phyloP scores from a whole-genome alignment of 176 grass and related monocot species.

The Olyra latifolia region DNA sequence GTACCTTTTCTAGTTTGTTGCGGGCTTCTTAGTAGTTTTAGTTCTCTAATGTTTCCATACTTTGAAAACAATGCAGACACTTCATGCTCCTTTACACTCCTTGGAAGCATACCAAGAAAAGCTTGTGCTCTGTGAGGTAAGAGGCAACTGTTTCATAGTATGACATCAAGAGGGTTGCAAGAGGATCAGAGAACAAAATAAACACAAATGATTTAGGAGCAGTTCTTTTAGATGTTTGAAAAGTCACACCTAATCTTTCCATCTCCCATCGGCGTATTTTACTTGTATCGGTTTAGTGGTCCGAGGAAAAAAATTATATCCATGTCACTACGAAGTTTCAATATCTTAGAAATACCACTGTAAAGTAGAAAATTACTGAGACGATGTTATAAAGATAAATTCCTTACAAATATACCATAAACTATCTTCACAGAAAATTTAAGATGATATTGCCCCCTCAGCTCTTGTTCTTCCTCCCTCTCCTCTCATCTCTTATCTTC shows the following conservation, averaged over 20 bases:
- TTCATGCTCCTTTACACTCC: conserved; percentile 47
- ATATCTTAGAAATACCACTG: no score
- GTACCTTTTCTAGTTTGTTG: conserved; percentile 63
- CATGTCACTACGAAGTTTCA: no score
- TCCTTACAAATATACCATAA: no score
- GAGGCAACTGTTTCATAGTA: conserved; percentile 4
- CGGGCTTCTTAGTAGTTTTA: conserved; percentile 48
- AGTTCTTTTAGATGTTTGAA: background rate
- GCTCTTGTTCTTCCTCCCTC: no score
- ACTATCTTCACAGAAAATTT: no score
- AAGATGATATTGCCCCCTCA: no score
- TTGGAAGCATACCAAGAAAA: conserved; percentile 70
- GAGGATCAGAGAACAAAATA: background rate
- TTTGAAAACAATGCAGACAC: conserved; percentile 43
- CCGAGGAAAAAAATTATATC: conserved; percentile 13
- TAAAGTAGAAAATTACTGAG: no score
- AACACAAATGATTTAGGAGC: background rate
- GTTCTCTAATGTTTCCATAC: conserved; percentile 54
- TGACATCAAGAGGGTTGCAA: background rate
- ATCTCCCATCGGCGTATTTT: conserved; percentile 63
- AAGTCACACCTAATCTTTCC: conserved; percentile 47
- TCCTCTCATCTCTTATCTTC: no score
- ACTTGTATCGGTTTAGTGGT: conserved; percentile 59
- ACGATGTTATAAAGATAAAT: no score
- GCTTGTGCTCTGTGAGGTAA: conserved; percentile 44